phyloP scores from a whole-genome alignment of 2,329 filamentous ascomycete species.

The Colletotrichum filicis region DNA sequence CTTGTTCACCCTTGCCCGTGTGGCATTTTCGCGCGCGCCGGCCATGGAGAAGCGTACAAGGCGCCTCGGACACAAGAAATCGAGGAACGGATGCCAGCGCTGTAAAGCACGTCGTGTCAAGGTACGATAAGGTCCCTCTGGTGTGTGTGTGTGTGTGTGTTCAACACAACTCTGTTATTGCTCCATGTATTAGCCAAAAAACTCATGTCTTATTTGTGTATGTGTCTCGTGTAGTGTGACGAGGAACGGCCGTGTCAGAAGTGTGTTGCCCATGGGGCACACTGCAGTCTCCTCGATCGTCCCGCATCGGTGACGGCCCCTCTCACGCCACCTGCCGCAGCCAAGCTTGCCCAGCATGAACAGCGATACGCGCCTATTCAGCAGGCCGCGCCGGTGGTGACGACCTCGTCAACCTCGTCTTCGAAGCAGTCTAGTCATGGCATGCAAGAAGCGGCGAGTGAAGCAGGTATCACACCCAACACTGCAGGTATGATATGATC shows the following conservation, averaged over 20 bases:
- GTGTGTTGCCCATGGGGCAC: slow-evolving; percentile 47
- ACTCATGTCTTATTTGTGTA: neutral
- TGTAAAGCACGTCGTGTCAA: slow-evolving; percentile 45
- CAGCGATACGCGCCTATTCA: neutral
- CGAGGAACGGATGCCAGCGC: slow-evolving; percentile 43
- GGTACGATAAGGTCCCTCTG: slow-evolving; percentile 29
- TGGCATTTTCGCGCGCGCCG: neutral
- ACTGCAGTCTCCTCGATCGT: slow-evolving; percentile 41
- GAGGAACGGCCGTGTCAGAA: slow-evolving; percentile 49
- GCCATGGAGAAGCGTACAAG: slow-evolving; percentile 28
- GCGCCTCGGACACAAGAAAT: slow-evolving; percentile 41
- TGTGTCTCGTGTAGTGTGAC: slow-evolving; percentile 36
- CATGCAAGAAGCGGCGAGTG: neutral
- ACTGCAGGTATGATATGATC: slow-evolving; percentile 13
- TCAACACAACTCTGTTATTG: neutral
- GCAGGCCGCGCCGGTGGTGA: neutral
- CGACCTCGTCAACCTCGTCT: neutral
- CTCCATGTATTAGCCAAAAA: too few relatives aligned
- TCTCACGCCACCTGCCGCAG: slow-evolving; percentile 3
- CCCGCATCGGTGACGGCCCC: neutral
- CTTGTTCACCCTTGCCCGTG: too few relatives aligned
- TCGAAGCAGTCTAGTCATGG: neutral
- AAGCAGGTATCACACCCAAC: slow-evolving; percentile 22
- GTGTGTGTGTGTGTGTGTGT: too few relatives aligned
- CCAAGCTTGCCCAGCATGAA: slow-evolving; percentile 10